A percentile compares a stretch with the other conserved stretches of the same genome.
Conservation (phyloP, 768 basidiomycete genomes). For the Tricholoma hemisulphureum region DNA sequence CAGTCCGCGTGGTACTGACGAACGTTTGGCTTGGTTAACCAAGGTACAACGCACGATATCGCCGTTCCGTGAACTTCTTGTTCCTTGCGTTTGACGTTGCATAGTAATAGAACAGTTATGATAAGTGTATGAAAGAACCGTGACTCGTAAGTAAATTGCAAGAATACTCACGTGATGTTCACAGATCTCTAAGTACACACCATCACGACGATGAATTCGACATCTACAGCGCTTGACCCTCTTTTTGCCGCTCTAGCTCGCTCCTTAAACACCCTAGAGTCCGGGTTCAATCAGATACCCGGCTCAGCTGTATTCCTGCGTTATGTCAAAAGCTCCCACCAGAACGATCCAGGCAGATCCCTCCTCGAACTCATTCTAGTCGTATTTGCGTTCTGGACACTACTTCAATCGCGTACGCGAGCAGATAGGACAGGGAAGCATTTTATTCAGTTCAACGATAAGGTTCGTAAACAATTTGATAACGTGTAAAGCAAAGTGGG, state of each 20-base stretch:
- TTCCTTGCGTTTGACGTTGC: too few relatives aligned
- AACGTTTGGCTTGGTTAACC: too few relatives aligned
- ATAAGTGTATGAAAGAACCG: too few relatives aligned
- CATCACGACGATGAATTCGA: conserved; percentile 30
- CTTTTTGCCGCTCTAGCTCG: conserved; percentile 67
- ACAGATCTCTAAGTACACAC: too few relatives aligned
- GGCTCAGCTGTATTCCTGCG: conserved; percentile 83
- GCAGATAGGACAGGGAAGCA: conserved; percentile 82
- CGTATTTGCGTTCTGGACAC: conserved; percentile 83
- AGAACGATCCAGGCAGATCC: conserved; percentile 92
- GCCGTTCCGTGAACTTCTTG: too few relatives aligned
- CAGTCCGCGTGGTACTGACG: too few relatives aligned
- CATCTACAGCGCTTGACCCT: conserved; percentile 40
- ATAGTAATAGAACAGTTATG: too few relatives aligned
- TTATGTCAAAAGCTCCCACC: conserved; percentile 92
- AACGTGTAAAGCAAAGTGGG: background rate
- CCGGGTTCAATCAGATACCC: conserved; percentile 71
- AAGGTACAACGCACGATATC: too few relatives aligned
- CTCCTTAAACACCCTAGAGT: conserved; percentile 56
- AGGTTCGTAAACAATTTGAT: conserved; percentile 50
- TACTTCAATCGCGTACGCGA: conserved; percentile 87
- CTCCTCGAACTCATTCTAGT: conserved; percentile 86
- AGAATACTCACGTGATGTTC: too few relatives aligned
- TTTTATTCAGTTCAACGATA: conserved; percentile 88
- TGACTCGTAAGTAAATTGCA: too few relatives aligned